Base-by-base conservation (phyloP, 2,329 filamentous ascomycete species). In the Camptophora hylomeconis region DNA sequence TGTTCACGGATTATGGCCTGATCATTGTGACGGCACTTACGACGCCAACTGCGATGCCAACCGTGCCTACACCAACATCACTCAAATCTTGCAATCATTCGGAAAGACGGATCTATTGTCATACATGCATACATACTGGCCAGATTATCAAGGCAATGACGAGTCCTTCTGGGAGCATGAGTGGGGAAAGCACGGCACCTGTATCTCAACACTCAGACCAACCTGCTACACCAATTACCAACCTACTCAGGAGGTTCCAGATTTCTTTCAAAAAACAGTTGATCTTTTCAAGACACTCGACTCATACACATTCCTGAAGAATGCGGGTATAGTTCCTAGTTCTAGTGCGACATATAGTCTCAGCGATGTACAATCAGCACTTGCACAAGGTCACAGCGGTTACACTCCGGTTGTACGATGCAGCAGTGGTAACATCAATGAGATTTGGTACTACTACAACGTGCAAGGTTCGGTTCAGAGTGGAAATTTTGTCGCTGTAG, bases 111-210 rank as follows among this genome's bases (percentile, higher is more conserved):
- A 67, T 19, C 61, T 77, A 1, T 58, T 84, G 2, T 54, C 57
- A 2, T 79, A 73, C 47, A 83, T 83, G 78, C 53, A 66, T 28
- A 68, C 57, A 2, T 80, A 75, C 56, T 83, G 78, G 79, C 75
- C 79, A 48, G 72, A 76, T 46, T 69, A 74, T 51, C 48, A 66
- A 26, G 75, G 75, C 32, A 54, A 72, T 22, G 69, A 77, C 40
- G 67, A 75, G 42, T 54, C 54, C 7, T 70, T 83, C 41, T 83
- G 78, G 78, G 60, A 76, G 47, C 76, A 82, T 50, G 78, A 83
- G 52, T 83, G 73, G 71, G 59, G 61, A 40, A 83, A 80, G 50
- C 79, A 84, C 48, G 80, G 79, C 11, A 75, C 71, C 10, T 82
- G 78, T 30, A 40, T 46, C n/a, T 43, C 40, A 13, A 83, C 79